Evolutionary conservation across 139 green algal genomes (phyloP).

Genomic region (Haematococcus lacustris): DNA sequence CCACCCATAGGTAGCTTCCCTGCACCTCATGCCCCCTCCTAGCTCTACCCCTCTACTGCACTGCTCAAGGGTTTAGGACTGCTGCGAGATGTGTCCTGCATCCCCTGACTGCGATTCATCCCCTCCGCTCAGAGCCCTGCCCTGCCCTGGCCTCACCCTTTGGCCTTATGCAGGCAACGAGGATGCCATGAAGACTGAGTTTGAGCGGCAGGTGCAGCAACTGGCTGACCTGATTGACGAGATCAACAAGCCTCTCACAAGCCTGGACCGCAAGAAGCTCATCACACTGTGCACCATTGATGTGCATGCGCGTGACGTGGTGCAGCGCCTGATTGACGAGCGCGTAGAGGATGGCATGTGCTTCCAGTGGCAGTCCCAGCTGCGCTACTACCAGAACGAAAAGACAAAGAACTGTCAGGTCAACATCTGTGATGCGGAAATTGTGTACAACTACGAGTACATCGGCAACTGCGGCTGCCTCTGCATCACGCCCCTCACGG

Average conservation of each 20-base stretch:
- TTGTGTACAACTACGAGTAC: constrained; percentile 87
- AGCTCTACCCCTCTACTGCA: no score
- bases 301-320: constrained; percentile 85
- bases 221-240: constrained; percentile 75
- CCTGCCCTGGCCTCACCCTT: no score
- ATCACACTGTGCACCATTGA: constrained; percentile 94
- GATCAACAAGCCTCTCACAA: constrained; percentile 76
- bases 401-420: constrained; percentile 70
- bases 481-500: constrained; percentile 92
- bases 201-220: constrained; percentile 57
- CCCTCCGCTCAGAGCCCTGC: no score
- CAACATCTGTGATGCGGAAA: constrained; percentile 88
- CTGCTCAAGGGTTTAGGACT: no score
- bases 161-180: constrained; percentile 88
- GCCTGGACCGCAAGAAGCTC: constrained; percentile 83
- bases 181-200: constrained; percentile 76
- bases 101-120: no score
- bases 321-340: constrained; percentile 77
- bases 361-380: constrained; percentile 90
- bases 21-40: no score
- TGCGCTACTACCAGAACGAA: constrained; percentile 78
- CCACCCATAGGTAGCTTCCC: no score
- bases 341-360: constrained; percentile 62
- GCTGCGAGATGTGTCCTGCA: no score
- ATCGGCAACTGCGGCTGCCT: constrained; percentile 88